Evolutionary conservation across 31 red algal species (phyloP).

Genomic region (Odonthalia washingtoniensis): DNA sequence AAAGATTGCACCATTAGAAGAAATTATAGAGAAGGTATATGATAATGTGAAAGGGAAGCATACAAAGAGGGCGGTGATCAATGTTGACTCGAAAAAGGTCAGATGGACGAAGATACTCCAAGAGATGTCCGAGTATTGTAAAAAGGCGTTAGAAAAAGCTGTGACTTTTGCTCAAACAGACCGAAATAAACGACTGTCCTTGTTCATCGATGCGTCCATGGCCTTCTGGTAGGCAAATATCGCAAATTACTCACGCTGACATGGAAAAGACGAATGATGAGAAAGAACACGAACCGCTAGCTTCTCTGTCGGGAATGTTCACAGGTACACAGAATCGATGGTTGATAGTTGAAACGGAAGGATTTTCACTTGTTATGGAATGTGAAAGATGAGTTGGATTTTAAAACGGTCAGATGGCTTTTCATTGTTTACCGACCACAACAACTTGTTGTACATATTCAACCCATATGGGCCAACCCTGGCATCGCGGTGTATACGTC

Average conservation of each 20-base stretch:
- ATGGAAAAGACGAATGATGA: too few relatives aligned
- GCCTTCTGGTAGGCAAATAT: constrained; percentile 18
- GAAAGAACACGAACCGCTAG: constrained; percentile 2
- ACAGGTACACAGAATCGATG: background rate
- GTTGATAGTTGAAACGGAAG: too few relatives aligned
- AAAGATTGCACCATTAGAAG: background rate
- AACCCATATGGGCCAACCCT: background rate
- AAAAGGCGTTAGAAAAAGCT: constrained; percentile 8
- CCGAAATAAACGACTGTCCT: constrained; percentile 4
- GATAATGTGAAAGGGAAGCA: background rate
- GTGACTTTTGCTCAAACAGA: constrained; percentile 28
- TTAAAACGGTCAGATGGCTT: background rate
- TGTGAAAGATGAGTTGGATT: constrained; percentile 13
- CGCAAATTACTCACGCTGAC: background rate
- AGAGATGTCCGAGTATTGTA: constrained; percentile 12
- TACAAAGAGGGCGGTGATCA: constrained; percentile 9
- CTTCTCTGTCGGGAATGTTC: constrained; percentile 27
- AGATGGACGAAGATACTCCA: background rate
- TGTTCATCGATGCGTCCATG: constrained; percentile 42
- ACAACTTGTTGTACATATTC: too few relatives aligned
- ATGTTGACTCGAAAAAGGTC: background rate
- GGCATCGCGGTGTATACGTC: background rate
- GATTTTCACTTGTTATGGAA: constrained; percentile 2
- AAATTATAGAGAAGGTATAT: constrained; percentile 26
- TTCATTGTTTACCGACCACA: too few relatives aligned